Percentiles rank a stretch among this genome's conserved stretches.
phyloP scores from a whole-genome alignment of 495 filamentous ascomycete genomes.

The Collariella sp. region DNA sequence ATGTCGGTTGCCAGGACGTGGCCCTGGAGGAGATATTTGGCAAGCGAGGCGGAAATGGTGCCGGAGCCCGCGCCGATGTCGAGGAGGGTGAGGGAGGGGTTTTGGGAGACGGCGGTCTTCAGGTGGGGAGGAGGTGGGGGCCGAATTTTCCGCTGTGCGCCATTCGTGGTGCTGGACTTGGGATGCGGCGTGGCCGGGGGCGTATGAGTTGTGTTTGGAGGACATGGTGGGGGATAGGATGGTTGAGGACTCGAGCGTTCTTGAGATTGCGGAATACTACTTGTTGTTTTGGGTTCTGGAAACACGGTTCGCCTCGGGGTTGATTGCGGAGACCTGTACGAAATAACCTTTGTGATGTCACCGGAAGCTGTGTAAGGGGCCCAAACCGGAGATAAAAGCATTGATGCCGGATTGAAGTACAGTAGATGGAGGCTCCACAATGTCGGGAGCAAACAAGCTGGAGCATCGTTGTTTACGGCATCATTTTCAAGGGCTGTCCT shows the following conservation, averaged over 20 bases:
- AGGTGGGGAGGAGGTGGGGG: constrained; percentile 31
- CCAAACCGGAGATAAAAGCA: too few relatives aligned
- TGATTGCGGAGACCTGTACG: too few relatives aligned
- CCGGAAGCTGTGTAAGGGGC: too few relatives aligned
- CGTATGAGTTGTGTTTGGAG: constrained; percentile 23
- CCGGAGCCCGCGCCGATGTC: constrained; percentile 35
- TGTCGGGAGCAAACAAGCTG: too few relatives aligned
- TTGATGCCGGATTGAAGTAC: too few relatives aligned
- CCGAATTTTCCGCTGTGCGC: constrained; percentile 32
- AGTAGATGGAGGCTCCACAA: too few relatives aligned
- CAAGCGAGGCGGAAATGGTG: constrained; percentile 33
- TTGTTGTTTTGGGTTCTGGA: not conserved
- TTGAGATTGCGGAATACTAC: not conserved
- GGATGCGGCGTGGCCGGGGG: constrained; percentile 16
- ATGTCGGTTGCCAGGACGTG: constrained; percentile 37
- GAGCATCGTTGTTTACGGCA: too few relatives aligned
- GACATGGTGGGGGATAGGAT: not conserved
- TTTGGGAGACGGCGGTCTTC: constrained; percentile 13
- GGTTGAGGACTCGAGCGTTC: not conserved
- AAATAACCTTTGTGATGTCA: too few relatives aligned
- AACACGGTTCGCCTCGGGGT: too few relatives aligned
- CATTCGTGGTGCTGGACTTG: constrained; percentile 19
- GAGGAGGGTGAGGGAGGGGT: constrained; percentile 27
- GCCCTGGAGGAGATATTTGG: constrained; percentile 26
- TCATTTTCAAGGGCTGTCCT: too few relatives aligned